Base-by-base conservation (phyloP, 2,329 filamentous ascomycete genomes). In the Volutella citrinella region DNA sequence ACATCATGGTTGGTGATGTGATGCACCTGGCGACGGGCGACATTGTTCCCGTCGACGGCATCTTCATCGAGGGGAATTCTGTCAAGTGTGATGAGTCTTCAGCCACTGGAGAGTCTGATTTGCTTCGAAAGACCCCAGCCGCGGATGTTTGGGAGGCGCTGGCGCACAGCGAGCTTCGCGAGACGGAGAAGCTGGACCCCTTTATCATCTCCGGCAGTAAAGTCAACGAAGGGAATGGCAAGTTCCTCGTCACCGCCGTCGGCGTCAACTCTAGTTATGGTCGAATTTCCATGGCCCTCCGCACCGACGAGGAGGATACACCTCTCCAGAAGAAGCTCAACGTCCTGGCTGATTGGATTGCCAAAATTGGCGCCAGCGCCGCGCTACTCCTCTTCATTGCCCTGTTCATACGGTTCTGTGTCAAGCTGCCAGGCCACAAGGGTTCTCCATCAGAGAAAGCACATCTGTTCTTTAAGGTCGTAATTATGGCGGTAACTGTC, bases 391-490 rank as follows among this genome's bases (percentile, higher is more conserved):
- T 91, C 14, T 91, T 93, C 56, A 64, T 88, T 32, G 82, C 88
- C 16, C 69, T 90, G 10, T 78, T 90, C 51, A 86, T 91, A 66
- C 82, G 86, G 52, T 91, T 89, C 55, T 66, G 87, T 16, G 81
- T 74, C 20, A 61, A 72, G 12, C 69, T 91, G 7, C 72, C 74
- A 6, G 51, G 64, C 21, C 79, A 76, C 49, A 26, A 46, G 15
- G 55, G 46, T 1, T 61, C 65, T 0, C 64, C 78, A 3, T 67
- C 76, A 0, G 62, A 74, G 31, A 88, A 87, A 61, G 63, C 56
- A 0, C 64, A 64, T 22, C 58, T 72, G 12, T 83, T 84, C 49
- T 66, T 84, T 51, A 67, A 77, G 16, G 79, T 84, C 32, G 70
- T 84, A 32, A 82, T 84, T 36, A 74, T 80, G 21, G 75, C 79